Evolutionary conservation across 2,329 filamentous ascomycete species (phyloP), one percentile per base, ranked within the genome.

Genomic region (Kalmusia sp.): DNA sequence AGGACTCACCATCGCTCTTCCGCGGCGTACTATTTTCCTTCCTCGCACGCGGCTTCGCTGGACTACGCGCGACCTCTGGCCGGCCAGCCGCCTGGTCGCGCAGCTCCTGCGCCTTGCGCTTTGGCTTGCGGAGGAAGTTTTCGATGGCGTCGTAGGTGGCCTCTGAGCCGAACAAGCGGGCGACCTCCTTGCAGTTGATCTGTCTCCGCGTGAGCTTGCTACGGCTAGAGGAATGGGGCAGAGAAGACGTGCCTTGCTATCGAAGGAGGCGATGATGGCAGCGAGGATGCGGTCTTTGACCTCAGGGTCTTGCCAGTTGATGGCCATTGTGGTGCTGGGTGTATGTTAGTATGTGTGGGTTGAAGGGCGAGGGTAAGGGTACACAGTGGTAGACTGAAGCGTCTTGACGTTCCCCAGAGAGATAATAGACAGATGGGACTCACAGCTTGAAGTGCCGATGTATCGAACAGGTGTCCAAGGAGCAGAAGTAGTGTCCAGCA

Each of bases 111-210:
- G 80, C 78, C 1, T 68, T 43, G 41, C 75, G 75, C 41, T 80
- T 81, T 54, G 75, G 76, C 39, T 71, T 73, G 37, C 79, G 77
- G 30, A 83, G 75, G 2, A 73, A 75, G 37, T 73, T 72, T 54
- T 83, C 77, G 21, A 84, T 74, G 0, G 80, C 69, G 54, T 82
- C 71, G 65, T 80, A 81, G 0, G 77, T 82, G 1, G 78, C 77
- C 0, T 74, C 77, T 6, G 72, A 59, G 1, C 78, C 79, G 57
- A 78, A 83, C 46, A 79, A 65, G 2, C 64, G 59, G 0, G 80
- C 80, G 21, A 81, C 76, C 3, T 70, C 65, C 2, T 61, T 63
- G 59, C 77, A 76, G 51, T 83, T 75, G 19, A 81, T 69, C 81
- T 43, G 22, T 22, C n/a, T 17, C 5, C 17, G 34, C 6, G 4